Conservation (phyloP, 2,329 filamentous ascomycete species). For the Talaromyces rugulosus region DNA sequence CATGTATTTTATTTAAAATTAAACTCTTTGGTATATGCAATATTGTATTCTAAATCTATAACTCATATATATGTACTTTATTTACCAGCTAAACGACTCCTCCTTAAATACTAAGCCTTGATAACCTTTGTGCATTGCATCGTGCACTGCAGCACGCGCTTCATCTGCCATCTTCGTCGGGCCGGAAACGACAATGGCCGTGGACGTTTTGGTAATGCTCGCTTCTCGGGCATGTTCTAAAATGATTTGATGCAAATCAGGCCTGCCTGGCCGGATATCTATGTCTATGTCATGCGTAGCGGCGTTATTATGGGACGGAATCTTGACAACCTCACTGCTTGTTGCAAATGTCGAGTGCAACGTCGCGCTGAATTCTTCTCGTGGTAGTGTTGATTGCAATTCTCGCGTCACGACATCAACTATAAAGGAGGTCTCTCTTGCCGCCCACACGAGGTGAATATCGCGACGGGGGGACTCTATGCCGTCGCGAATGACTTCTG, state of each 20-base stretch:
- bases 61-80: neutral
- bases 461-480: constrained; percentile 19
- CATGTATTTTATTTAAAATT: too few relatives aligned
- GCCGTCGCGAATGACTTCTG: constrained; percentile 3
- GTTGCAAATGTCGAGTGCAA: constrained; percentile 25
- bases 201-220: constrained; percentile 20
- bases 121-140: constrained; percentile 30
- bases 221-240: constrained; percentile 28
- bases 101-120: constrained; percentile 42
- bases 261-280: constrained; percentile 31
- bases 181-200: constrained; percentile 43
- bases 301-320: neutral
- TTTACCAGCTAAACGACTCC: constrained; percentile 42
- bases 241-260: constrained; percentile 34
- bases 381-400: constrained; percentile 21
- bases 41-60: neutral
- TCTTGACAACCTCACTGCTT: neutral
- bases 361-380: constrained; percentile 27
- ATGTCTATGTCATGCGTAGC: constrained; percentile 9
- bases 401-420: constrained; percentile 24
- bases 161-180: constrained; percentile 45
- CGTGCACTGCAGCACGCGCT: constrained; percentile 36
- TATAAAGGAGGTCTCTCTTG: constrained; percentile 28
- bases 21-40: neutral
- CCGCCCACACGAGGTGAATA: constrained; percentile 34